Evolutionary conservation across 306 rosid species (phyloP).

Genomic region (Glycine latifolia): DNA sequence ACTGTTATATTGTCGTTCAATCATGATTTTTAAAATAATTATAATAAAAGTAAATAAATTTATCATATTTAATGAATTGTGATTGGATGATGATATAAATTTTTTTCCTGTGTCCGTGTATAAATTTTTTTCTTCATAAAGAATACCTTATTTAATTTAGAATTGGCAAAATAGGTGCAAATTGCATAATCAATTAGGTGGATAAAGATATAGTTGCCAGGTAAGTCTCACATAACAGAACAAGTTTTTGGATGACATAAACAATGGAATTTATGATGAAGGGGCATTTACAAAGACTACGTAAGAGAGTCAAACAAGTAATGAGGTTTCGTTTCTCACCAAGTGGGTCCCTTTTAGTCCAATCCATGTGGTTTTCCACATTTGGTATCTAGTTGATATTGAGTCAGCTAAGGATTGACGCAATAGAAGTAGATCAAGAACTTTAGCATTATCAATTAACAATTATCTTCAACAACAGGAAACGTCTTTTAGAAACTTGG

Average conservation of each 20-base stretch:
- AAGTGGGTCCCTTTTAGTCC: neutral
- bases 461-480: constrained; percentile 9
- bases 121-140: neutral
- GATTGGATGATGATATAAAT: too few species aligned
- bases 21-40: too few species aligned
- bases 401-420: neutral
- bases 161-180: constrained; percentile 1
- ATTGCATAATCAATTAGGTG: constrained; percentile 26
- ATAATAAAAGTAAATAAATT: too few species aligned
- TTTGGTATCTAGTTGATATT: constrained; percentile 12
- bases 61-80: too few species aligned
- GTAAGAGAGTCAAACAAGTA: constrained; percentile 17
- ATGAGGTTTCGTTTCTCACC: constrained; percentile 16
- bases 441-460: neutral
- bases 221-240: constrained; percentile 19
- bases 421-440: neutral
- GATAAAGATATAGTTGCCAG: constrained; percentile 24
- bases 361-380: constrained; percentile 10
- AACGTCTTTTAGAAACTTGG: neutral
- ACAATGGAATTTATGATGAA: neutral
- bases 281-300: neutral
- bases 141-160: neutral
- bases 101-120: too few species aligned
- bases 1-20: too few species aligned
- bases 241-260: constrained; percentile 17